Percentiles rank a stretch among this genome's conserved stretches.
Conservation (phyloP, 2,329 filamentous ascomycete species). For the Fonsecaea erecta region DNA sequence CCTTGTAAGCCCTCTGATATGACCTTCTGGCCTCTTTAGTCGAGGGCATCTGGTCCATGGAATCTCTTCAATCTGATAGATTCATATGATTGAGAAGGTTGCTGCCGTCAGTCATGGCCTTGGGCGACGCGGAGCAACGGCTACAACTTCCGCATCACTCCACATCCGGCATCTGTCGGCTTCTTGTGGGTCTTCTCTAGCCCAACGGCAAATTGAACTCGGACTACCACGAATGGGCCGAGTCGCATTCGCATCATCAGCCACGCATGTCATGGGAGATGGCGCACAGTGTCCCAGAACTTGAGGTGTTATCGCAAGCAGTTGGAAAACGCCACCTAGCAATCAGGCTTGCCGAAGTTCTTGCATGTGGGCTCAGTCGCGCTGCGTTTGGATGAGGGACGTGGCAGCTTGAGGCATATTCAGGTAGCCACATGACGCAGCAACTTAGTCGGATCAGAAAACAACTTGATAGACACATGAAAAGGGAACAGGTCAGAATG, state of each 20-base stretch:
- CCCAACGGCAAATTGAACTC: too few species aligned
- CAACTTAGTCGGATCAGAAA: neutral
- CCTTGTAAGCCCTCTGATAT: slow-evolving; percentile 61
- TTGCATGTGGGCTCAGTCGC: neutral
- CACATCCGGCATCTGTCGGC: neutral
- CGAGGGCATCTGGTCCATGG: neutral
- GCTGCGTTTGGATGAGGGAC: neutral
- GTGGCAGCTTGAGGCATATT: neutral
- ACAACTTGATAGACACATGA: neutral
- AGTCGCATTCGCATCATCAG: too few species aligned
- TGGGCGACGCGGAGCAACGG: neutral
- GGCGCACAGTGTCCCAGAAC: neutral
- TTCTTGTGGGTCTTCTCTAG: too few species aligned
- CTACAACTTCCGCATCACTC: neutral
- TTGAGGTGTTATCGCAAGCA: neutral
- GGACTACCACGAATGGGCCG: too few species aligned
- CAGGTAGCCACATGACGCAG: neutral
- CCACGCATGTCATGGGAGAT: neutral
- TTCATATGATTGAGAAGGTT: neutral
- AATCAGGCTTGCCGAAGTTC: neutral
- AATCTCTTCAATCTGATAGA: neutral
- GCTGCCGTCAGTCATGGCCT: neutral
- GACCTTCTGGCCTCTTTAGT: slow-evolving; percentile 35
- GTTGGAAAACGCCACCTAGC: neutral
- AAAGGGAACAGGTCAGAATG: neutral